phyloP scores from a whole-genome alignment of 2,329 filamentous ascomycete species.

The Pseudodiploospora longispora region DNA sequence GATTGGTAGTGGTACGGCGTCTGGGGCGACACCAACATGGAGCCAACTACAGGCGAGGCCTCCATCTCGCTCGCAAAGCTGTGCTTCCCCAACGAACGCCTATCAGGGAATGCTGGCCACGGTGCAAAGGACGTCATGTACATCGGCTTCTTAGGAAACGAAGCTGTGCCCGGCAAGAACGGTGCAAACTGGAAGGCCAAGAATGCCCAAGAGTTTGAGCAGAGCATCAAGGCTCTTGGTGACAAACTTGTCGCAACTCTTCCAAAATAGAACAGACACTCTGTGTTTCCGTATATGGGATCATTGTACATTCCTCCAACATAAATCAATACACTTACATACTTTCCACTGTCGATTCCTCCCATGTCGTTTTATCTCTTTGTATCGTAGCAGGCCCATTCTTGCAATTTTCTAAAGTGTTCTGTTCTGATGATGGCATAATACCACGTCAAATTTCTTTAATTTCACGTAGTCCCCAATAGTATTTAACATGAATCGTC shows the following conservation, averaged over 20 bases:
- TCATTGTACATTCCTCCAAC: too few species aligned
- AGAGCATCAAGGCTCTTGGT: conserved; percentile 37
- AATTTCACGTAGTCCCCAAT: too few species aligned
- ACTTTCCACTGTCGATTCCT: too few species aligned
- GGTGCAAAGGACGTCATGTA: conserved; percentile 46
- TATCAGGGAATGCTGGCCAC: conserved; percentile 46
- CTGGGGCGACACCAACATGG: conserved; percentile 49
- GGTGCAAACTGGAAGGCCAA: conserved; percentile 43
- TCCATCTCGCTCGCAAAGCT: conserved; percentile 42
- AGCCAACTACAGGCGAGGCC: conserved; percentile 38
- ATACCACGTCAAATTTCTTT: too few species aligned
- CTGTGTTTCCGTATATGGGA: too few species aligned
- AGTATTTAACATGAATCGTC: too few species aligned
- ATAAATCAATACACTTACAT: too few species aligned
- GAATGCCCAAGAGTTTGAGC: conserved; percentile 36
- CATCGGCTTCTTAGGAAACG: conserved; percentile 43
- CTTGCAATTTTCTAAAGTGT: too few species aligned
- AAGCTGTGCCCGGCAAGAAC: conserved; percentile 40
- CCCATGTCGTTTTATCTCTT: too few species aligned
- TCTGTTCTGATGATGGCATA: too few species aligned
- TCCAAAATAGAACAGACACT: too few species aligned
- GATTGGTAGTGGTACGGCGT: conserved; percentile 34
- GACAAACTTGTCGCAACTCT: conserved; percentile 33
- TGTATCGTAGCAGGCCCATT: too few species aligned
- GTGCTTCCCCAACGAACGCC: conserved; percentile 36